A percentile compares a stretch with the other conserved stretches of the same genome.
These are phyloP conservation scores for Coniferiporia weirii DNA, from an alignment of 1,284 basidiomycete species.

Conservation along the genomic window DNA sequence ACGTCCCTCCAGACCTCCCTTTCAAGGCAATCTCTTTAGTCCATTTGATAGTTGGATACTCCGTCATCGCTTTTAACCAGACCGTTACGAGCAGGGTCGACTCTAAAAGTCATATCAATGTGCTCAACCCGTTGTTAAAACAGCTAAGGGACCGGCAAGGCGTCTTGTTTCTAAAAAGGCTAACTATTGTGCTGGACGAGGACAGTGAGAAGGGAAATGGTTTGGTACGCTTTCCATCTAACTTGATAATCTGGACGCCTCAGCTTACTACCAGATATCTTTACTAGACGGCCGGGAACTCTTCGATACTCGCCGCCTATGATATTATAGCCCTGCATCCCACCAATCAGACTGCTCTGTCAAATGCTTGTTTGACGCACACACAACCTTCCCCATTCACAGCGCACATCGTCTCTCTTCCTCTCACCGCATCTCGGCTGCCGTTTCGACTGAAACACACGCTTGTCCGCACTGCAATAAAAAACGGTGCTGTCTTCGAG, in stretches of 20 bases:
- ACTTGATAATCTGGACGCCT: neutral
- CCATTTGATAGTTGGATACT: conserved; percentile 64
- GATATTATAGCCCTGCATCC: conserved; percentile 75
- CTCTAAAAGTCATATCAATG: conserved; percentile 58
- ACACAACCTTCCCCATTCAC: conserved; percentile 74
- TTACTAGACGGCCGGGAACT: conserved; percentile 55
- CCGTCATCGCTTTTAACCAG: conserved; percentile 68
- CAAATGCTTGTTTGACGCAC: conserved; percentile 75
- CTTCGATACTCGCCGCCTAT: conserved; percentile 53
- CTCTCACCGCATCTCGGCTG: conserved; percentile 72
- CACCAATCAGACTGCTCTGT: conserved; percentile 66
- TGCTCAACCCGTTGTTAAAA: conserved; percentile 46
- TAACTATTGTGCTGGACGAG: conserved; percentile 69
- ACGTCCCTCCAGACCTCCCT: conserved; percentile 20
- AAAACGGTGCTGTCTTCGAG: conserved; percentile 82
- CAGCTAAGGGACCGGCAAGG: conserved; percentile 51
- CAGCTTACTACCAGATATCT: too few species aligned
- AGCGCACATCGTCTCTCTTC: conserved; percentile 78
- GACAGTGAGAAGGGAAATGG: conserved; percentile 80
- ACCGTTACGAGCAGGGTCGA: conserved; percentile 64
- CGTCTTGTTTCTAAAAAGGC: conserved; percentile 57
- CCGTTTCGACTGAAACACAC: conserved; percentile 82
- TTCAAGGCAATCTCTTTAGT: neutral
- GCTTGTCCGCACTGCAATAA: conserved; percentile 72
- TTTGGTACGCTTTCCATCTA: conserved; percentile 41